Base-by-base conservation (phyloP, 1,284 basidiomycete species). In the Albatrellus sp. region DNA sequence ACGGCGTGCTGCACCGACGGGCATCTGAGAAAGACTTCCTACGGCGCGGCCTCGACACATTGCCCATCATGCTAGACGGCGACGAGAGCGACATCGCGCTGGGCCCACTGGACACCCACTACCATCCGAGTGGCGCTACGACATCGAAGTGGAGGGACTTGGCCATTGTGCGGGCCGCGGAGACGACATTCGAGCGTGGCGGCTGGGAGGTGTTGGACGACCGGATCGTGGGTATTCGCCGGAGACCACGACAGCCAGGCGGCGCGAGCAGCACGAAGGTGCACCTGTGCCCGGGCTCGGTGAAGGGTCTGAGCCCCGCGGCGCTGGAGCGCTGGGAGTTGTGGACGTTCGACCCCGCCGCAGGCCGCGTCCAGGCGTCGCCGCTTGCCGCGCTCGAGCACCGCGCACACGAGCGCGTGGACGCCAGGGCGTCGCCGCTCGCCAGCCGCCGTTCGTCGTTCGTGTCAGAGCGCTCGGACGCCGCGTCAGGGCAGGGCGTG, bases 291-390 rank as follows among this genome's bases (percentile, higher is more conserved):
- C 39, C 42, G 1, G 55, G 52, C 35, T 55, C 56, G 20, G 53
- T 56, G 2, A 56, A 64, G 14, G 80, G 80, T 5, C 58, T 88
- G 45, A 75, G 79, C 19, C 55, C 62, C 14, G 68, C 78, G 12
- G 76, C 77, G 17, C 59, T 89, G 40, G 80, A 87, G 49, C 67
- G 85, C 46, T 89, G 85, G 86, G 84, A 89, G 53, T 55, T 83
- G 29, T 89, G 85, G 85, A 71, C 67, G 33, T 81, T 82, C 54
- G 80, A 88, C 54, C 73, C 75, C 3, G 60, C 66, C 4, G 60
- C 66, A 14, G 60, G 68, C 10, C 57, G 58, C 24, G 47, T 80
- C 42, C 70, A 70, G 44, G 68, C 66, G 13, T 77, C 75, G 2
- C 46, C 72, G 6, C 57, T 86, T 34, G 66, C 69, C 2, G 59